These are phyloP conservation scores for Neohortaea acidophila DNA, from an alignment of 495 filamentous ascomycete species.

Conservation along the genomic window DNA sequence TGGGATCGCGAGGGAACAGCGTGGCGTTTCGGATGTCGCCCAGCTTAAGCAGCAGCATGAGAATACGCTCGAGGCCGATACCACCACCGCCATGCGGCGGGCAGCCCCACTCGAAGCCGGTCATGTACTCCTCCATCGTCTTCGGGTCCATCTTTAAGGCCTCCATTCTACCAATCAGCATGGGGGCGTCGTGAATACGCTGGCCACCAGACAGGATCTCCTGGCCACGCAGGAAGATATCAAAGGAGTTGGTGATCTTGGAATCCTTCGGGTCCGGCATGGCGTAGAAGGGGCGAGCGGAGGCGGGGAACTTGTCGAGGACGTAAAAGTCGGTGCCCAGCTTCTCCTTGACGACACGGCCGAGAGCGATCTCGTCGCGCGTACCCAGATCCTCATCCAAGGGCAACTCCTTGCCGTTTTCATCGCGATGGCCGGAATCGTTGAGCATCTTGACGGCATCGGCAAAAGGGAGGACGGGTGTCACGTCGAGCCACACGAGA, in stretches of 20 bases:
- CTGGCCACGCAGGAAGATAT: conserved; percentile 88
- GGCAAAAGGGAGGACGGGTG: conserved; percentile 63
- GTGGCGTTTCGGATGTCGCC: conserved; percentile 83
- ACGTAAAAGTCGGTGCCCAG: conserved; percentile 86
- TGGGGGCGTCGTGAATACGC: conserved; percentile 66
- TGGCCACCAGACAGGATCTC: conserved; percentile 86
- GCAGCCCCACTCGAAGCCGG: conserved; percentile 73
- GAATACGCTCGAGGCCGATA: conserved; percentile 72
- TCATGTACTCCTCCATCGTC: conserved; percentile 73
- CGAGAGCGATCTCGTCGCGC: conserved; percentile 73
- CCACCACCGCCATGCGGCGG: conserved; percentile 85
- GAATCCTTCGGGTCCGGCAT: conserved; percentile 68
- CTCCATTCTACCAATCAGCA: conserved; percentile 65
- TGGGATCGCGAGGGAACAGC: conserved; percentile 70
- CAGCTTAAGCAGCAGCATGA: conserved; percentile 69
- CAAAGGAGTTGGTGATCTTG: conserved; percentile 74
- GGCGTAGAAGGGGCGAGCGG: conserved; percentile 83
- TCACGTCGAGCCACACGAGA: conserved; percentile 65
- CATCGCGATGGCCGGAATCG: conserved; percentile 62
- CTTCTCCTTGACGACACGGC: conserved; percentile 67
- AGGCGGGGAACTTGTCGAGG: conserved; percentile 79
- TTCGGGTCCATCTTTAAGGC: conserved; percentile 57
- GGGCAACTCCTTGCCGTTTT: conserved; percentile 52
- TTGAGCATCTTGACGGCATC: conserved; percentile 70
- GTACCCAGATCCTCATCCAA: conserved; percentile 68